phyloP scores from a whole-genome alignment of 2,329 filamentous ascomycete genomes.

The Coniochaeta sp. region DNA sequence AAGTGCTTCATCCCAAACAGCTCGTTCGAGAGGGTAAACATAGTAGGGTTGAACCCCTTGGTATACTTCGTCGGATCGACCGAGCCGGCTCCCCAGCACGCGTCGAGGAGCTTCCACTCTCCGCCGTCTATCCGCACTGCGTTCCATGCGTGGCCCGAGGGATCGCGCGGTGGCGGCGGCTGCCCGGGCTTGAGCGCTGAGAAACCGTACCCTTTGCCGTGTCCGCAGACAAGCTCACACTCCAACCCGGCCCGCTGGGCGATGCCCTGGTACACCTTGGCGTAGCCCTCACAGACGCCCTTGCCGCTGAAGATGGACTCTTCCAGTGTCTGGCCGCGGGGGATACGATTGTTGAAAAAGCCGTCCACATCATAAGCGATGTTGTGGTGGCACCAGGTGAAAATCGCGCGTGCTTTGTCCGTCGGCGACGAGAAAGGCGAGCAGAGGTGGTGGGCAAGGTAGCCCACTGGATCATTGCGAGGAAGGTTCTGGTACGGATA shows the following conservation, averaged over 20 bases:
- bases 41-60: conserved; percentile 57
- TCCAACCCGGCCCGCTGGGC: conserved; percentile 75
- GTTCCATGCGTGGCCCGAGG: conserved; percentile 81
- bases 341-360: conserved; percentile 68
- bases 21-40: conserved; percentile 61
- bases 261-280: conserved; percentile 71
- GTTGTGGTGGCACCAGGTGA: conserved; percentile 94
- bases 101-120: conserved; percentile 84
- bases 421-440: conserved; percentile 72
- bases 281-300: conserved; percentile 90
- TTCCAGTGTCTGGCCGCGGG: conserved; percentile 56
- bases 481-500: conserved; percentile 70
- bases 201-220: conserved; percentile 83
- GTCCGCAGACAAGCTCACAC: conserved; percentile 65
- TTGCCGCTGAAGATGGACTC: conserved; percentile 69
- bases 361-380: conserved; percentile 74
- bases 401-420: conserved; percentile 88
- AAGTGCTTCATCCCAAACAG: conserved; percentile 78
- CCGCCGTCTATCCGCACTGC: conserved; percentile 81
- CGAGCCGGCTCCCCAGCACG: conserved; percentile 86
- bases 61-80: conserved; percentile 53
- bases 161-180: conserved; percentile 54
- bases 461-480: conserved; percentile 55
- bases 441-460: conserved; percentile 73
- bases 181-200: conserved; percentile 54